phyloP scores from a whole-genome alignment of 768 basidiomycete genomes.

The Mycena indigotica region DNA sequence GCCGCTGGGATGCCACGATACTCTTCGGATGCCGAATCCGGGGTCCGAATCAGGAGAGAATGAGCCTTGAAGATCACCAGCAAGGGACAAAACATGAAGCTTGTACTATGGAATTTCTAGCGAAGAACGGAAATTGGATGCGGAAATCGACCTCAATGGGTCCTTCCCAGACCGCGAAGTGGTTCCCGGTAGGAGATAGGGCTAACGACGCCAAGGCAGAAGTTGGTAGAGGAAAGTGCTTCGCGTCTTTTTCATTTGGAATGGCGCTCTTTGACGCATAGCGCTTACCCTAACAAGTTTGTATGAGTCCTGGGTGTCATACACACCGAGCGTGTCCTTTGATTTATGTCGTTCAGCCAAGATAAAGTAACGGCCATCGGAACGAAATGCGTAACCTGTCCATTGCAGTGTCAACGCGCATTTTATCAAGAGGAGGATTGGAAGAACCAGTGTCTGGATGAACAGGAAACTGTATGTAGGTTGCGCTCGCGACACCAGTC shows the following conservation, averaged over 20 bases:
- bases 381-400: conserved; percentile 76
- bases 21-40: conserved; percentile 77
- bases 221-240: conserved; percentile 84
- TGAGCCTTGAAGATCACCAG: conserved; percentile 63
- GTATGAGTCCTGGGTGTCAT: conserved; percentile 72
- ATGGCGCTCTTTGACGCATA: conserved; percentile 1
- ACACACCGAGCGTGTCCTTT: conserved; percentile 84
- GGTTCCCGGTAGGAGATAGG: conserved; percentile 75
- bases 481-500: conserved; percentile 71
- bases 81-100: conserved; percentile 65
- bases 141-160: conserved; percentile 65
- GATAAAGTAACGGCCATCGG: conserved; percentile 82
- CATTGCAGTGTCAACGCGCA: background rate
- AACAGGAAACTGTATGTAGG: conserved; percentile 83
- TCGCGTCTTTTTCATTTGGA: conserved; percentile 30
- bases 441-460: conserved; percentile 73
- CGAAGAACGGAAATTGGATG: conserved; percentile 1
- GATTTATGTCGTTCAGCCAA: conserved; percentile 89
- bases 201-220: conserved; percentile 68
- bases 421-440: conserved; percentile 1
- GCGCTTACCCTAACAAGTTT: conserved; percentile 68
- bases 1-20: conserved; percentile 86
- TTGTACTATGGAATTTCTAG: conserved; percentile 59
- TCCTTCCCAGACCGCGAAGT: conserved; percentile 83
- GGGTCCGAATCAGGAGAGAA: conserved; percentile 78